Evolutionary conservation across 345 rosid genomes (phyloP), one percentile per base, ranked within the genome.

Genomic region (Anacardium occidentale): DNA sequence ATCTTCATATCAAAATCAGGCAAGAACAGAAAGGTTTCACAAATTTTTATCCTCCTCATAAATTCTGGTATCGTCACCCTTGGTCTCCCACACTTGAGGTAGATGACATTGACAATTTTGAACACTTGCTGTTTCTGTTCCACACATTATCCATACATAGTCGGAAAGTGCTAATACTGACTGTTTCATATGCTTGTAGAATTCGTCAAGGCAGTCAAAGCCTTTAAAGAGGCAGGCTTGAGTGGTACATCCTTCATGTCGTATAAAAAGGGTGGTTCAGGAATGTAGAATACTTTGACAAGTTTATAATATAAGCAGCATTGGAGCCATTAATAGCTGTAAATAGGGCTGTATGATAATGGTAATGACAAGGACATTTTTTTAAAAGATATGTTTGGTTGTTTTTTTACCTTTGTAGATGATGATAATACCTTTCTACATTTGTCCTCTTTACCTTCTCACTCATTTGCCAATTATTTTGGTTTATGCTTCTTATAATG

Each of bases 1-100:
- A 69, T 48, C 55, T 48, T 64, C 74, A 0, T 47, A 64, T n/a
- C 59, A 10, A 58, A 64, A 61, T 55, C 72, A 58, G 53, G 83
- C 77, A 68, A 74, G 82, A 74, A 76, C 70, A 24, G 72, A 78
- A 15, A 76, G 80, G 72, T 87, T 87, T 67, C 83, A 83, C 25
- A 76, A 75, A 75, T 78, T 83, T 64, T 76, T 84, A 34, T 66
- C 81, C 22, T 68, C 79, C 22, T 22, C 53, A 0, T 69, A 55
- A 24, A 45, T 20, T 67, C n/a, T 34, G 26, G 50, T 29, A 53
- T 34, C 47, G 3, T 37, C 20, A 21, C 13, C 61, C 2, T 10
- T 2, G 20, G 50, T 13, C 61, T 68, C 34, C 50, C 11, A 13
- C 13, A 54, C 26, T 68, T n/a, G 12, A 54, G 59, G 71, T 68